Base-by-base conservation (phyloP, 257 asterid species). In the Nyctanthes arbortristis region DNA sequence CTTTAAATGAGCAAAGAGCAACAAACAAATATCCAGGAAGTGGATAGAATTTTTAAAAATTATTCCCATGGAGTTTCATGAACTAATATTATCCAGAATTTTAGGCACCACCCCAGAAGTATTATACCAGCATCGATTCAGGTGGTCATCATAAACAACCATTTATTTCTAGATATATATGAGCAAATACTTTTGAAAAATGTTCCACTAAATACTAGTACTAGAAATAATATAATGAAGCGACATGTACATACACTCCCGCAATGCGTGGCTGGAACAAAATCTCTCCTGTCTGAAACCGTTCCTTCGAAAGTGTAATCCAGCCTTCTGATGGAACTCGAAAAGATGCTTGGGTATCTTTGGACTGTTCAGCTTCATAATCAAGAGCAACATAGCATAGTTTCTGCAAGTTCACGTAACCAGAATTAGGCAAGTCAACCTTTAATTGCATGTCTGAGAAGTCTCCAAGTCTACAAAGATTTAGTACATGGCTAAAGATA, bases 201-300 rank as follows among this genome's bases (percentile, higher is more conserved):
- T 70, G 52, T 18, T 61, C 71, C 63, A 52, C 55, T 57, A 7
- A 64, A 61, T 61, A 72, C 36, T 52, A n/a, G 40, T 61, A 72
- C 36, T 52, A n/a, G 40, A 76, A 74, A 69, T 58, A 76, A 33
- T 54, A 77, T 7, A 59, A 78, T 6, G 65, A 77, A 61, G 73
- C 74, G 54, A 79, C 27, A 66, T 43, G 37, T 71, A 81, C 99
- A 62, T 86, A 94, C 97, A 85, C 22, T 86, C 96, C 97, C 39
- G 95, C 96, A 66, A 91, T 81, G 65, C 88, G 96, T 58, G 97
- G 97, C 81, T 79, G 87, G 85, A 91, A 94, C 59, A 94, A 63
- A 81, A 94, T 84, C 77, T 94, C 99, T 81, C 97, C 99, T 7
- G 99, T 94, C 79, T 88, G 92, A 80, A 87, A 94, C 13, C 99